Evolutionary conservation across 306 rosid species (phyloP).

Genomic region (Senna siamea): DNA sequence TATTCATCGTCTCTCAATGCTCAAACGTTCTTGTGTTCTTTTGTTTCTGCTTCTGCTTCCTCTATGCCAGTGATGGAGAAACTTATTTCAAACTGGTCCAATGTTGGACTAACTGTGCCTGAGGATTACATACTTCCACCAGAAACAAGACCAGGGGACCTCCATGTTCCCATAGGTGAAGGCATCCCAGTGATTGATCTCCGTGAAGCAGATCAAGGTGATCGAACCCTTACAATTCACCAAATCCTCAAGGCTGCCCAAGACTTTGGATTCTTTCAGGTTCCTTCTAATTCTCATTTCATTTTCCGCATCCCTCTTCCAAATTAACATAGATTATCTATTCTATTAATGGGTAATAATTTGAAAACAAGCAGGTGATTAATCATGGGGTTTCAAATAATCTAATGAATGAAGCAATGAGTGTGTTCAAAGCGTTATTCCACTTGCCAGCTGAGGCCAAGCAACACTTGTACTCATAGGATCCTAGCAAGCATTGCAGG

Average conservation of each 20-base stretch:
- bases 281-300: background rate
- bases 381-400: slow-evolving; percentile 32
- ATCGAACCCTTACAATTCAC: slow-evolving; percentile 20
- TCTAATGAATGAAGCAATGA: slow-evolving; percentile 22
- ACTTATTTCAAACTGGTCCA: slow-evolving; percentile 36
- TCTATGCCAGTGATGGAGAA: slow-evolving; percentile 32
- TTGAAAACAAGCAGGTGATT: background rate
- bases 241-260: slow-evolving; percentile 41
- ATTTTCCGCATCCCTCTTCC: too few relatives aligned
- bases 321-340: background rate
- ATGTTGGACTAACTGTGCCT: background rate
- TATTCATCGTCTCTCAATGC: background rate
- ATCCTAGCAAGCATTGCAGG: slow-evolving; percentile 18
- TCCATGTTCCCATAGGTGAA: slow-evolving; percentile 17
- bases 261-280: slow-evolving; percentile 48
- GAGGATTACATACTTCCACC: slow-evolving; percentile 42
- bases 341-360: background rate
- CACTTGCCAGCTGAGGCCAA: slow-evolving; percentile 33
- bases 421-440: slow-evolving; percentile 39
- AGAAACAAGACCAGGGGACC: slow-evolving; percentile 42
- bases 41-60: background rate
- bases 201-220: slow-evolving; percentile 17
- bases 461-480: slow-evolving; percentile 30
- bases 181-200: slow-evolving; percentile 39
- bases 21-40: background rate